Base-by-base conservation (phyloP, 148 eudicot species). In the Silene uniflora region DNA sequence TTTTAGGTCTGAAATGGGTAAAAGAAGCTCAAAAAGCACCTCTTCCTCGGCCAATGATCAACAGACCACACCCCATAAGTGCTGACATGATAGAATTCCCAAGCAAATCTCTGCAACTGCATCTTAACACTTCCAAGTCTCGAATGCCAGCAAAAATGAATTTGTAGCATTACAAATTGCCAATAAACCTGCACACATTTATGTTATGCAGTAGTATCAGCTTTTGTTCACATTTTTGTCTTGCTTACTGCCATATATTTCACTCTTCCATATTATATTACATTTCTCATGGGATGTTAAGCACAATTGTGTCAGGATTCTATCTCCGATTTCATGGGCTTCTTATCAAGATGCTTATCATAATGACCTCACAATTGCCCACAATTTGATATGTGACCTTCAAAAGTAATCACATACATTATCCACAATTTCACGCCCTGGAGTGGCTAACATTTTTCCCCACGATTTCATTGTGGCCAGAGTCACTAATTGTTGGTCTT, bases 111-210 rank as follows among this genome's bases (percentile, higher is more conserved):
- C 86, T 79, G 83, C 82, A 81, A 76, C 88, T 75, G 83, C 76
- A 68, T 78, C 87, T 83, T 87, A 83, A 80, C 75, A 76, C 86
- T 77, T 83, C 44, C 83, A 67, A 64, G 46, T 78, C 73, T 79
- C 84, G 78, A 58, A 71, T 77, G 76, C 83, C 81, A 79, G 77
- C 75, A 83, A 61, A 76, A 73, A 81, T 72, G 68, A 82, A 81
- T 87, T 65, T 60, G 81, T 80, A 79, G 79, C 82, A 85, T 69
- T 81, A 87, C 75, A 66, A 71, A 39, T 77, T 77, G 84, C 87
- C 72, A 81, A 71, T 47, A 76, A 74, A 87, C 90, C 88, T 87
- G 88, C 90, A 87, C 80, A 85, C 74, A 85, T 87, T 82, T 67
- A 81, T 85, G 90, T 87, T 83, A 87, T 79, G 86, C 82, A 79